A percentile compares a stretch with the other conserved stretches of the same genome.
phyloP scores from a whole-genome alignment of 768 basidiomycete species.

The Lactifluus rugatus region DNA sequence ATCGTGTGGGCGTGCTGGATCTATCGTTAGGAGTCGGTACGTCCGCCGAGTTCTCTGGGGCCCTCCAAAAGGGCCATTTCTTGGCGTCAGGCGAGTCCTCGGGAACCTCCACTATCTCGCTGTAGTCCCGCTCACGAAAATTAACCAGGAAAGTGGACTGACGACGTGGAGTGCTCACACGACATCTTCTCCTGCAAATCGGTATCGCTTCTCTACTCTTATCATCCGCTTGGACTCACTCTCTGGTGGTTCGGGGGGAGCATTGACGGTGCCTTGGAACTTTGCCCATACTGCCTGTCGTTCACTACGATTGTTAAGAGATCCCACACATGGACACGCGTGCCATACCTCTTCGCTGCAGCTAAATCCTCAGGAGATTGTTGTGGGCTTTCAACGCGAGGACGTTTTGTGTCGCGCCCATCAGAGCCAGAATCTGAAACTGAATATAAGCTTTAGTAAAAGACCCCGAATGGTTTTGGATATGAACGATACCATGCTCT shows the following conservation, averaged over 20 bases:
- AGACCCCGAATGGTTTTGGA: background rate
- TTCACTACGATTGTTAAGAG: conserved; percentile 31
- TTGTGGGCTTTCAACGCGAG: conserved; percentile 23
- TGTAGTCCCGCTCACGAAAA: conserved; percentile 25
- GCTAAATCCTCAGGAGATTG: conserved; percentile 28
- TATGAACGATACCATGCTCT: conserved; percentile 23
- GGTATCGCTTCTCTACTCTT: conserved; percentile 58
- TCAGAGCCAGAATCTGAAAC: conserved; percentile 31
- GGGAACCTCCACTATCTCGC: conserved; percentile 64
- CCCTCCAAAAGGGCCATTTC: conserved; percentile 56
- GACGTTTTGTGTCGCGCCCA: conserved; percentile 31
- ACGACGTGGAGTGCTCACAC: conserved; percentile 39
- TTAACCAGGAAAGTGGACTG: background rate
- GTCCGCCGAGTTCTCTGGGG: conserved; percentile 19
- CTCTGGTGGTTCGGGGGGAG: conserved; percentile 22
- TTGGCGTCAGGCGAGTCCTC: conserved; percentile 68
- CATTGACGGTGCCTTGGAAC: conserved; percentile 55
- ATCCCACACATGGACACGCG: background rate
- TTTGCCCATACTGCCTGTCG: conserved; percentile 55
- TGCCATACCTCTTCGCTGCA: conserved; percentile 33
- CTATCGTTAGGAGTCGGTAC: conserved; percentile 5
- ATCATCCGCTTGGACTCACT: conserved; percentile 35
- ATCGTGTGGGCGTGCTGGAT: background rate
- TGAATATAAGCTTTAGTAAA: background rate
- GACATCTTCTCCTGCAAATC: conserved; percentile 70